phyloP scores from a whole-genome alignment of 2,329 filamentous ascomycete genomes.

The Pseudogymnoascus sp. region DNA sequence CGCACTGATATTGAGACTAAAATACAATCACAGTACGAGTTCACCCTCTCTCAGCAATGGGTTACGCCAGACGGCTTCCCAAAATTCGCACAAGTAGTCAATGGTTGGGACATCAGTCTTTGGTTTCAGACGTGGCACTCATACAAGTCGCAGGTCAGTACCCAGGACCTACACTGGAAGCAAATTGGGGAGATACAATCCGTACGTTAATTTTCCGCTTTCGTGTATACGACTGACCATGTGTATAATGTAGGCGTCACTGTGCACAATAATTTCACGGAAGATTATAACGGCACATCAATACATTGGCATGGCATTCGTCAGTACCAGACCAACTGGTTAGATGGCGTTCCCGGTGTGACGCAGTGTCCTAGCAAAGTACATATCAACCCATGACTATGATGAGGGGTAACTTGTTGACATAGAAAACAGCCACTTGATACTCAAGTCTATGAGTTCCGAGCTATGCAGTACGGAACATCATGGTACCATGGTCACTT shows the following conservation, averaged over 20 bases:
- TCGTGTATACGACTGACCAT: too few species aligned
- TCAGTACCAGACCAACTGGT: constrained; percentile 33
- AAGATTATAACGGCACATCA: constrained; percentile 36
- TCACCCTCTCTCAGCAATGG: too few species aligned
- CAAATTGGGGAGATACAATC: constrained; percentile 31
- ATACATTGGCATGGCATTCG: constrained; percentile 44
- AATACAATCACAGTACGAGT: too few species aligned
- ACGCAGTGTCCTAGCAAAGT: constrained; percentile 52
- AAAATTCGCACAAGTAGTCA: too few species aligned
- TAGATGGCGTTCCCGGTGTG: constrained; percentile 40
- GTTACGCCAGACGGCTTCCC: too few species aligned
- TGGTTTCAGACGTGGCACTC: too few species aligned
- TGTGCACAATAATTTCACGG: constrained; percentile 31
- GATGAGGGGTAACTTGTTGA: too few species aligned
- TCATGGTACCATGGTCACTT: constrained; percentile 58
- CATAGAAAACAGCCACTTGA: constrained; percentile 33
- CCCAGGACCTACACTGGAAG: constrained; percentile 31
- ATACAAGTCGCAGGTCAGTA: too few species aligned
- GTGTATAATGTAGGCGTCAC: constrained; percentile 19
- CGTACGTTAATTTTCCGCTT: constrained; percentile 12
- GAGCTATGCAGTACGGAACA: constrained; percentile 36
- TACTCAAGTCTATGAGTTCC: constrained; percentile 26
- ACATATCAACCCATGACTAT: too few species aligned
- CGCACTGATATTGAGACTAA: too few species aligned
- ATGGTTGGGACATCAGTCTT: too few species aligned